Evolutionary conservation across 257 asterid species (phyloP).

Genomic region (Plantago ovata): DNA sequence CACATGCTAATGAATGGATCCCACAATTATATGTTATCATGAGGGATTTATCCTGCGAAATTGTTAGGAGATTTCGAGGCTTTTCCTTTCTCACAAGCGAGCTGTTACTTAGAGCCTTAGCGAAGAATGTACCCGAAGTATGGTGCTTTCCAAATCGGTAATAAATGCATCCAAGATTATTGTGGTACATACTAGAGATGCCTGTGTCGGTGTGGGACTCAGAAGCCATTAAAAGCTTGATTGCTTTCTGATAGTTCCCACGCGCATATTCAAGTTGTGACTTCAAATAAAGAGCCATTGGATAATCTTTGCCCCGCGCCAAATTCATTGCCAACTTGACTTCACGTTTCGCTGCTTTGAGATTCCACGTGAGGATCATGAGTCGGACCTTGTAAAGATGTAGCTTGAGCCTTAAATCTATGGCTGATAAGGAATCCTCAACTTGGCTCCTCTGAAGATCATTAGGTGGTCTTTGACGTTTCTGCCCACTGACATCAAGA

Average conservation of each 20-base stretch:
- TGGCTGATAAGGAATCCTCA: conserved; percentile 49
- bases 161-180: conserved; percentile 83
- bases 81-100: conserved; percentile 57
- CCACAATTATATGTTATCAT: conserved; percentile 72
- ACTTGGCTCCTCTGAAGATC: conserved; percentile 54
- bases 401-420: conserved; percentile 66
- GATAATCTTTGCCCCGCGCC: conserved; percentile 70
- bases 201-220: conserved; percentile 48
- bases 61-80: conserved; percentile 44
- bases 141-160: conserved; percentile 71
- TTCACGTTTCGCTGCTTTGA: conserved; percentile 87
- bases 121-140: conserved; percentile 51
- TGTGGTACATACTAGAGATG: conserved; percentile 64
- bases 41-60: conserved; percentile 72
- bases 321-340: conserved; percentile 84
- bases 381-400: conserved; percentile 76
- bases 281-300: conserved; percentile 72
- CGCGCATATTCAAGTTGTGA: conserved; percentile 92
- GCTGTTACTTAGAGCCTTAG: conserved; percentile 63
- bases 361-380: conserved; percentile 67
- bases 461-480: conserved; percentile 47
- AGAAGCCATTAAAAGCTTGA: conserved; percentile 77
- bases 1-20: conserved; percentile 62
- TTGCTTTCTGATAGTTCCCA: conserved; percentile 69
- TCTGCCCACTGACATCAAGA: conserved; percentile 49